Percentiles rank a stretch among this genome's conserved stretches.
Conservation (phyloP, 2,329 filamentous ascomycete species). For the Penicillium sp. region DNA sequence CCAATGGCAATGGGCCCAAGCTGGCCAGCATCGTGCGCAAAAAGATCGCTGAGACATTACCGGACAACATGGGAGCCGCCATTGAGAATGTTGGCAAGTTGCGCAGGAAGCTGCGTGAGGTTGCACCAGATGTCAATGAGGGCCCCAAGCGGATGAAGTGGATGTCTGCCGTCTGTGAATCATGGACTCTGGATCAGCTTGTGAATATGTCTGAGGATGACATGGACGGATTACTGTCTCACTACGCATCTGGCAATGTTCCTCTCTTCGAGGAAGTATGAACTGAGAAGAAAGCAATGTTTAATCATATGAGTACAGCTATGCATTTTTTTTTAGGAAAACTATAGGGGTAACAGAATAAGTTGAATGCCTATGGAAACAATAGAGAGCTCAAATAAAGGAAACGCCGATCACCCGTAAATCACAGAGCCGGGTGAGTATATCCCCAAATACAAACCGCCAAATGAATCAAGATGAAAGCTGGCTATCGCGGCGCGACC, state of each 20-base stretch:
- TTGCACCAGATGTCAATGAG: constrained; percentile 70
- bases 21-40: constrained; percentile 82
- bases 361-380: constrained; percentile 8
- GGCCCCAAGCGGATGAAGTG: constrained; percentile 88
- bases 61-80: constrained; percentile 76
- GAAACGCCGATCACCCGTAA: constrained; percentile 18
- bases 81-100: constrained; percentile 81
- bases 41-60: constrained; percentile 74
- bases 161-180: constrained; percentile 91
- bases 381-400: constrained; percentile 3
- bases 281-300: constrained; percentile 5
- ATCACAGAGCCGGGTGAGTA: constrained; percentile 25
- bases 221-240: constrained; percentile 78
- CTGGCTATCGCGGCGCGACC: constrained; percentile 30
- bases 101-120: constrained; percentile 71
- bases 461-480: constrained; percentile 18
- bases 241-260: constrained; percentile 55
- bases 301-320: constrained; percentile 26
- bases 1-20: constrained; percentile 92
- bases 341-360: not conserved
- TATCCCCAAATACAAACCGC: constrained; percentile 30
- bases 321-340: constrained; percentile 24
- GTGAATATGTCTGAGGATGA: constrained; percentile 78
- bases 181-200: constrained; percentile 80
- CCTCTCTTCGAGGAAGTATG: constrained; percentile 39